Percentiles rank a stretch among this genome's conserved stretches.
phyloP scores from a whole-genome alignment of 257 asterid species.

The Solanum chiquidenum region DNA sequence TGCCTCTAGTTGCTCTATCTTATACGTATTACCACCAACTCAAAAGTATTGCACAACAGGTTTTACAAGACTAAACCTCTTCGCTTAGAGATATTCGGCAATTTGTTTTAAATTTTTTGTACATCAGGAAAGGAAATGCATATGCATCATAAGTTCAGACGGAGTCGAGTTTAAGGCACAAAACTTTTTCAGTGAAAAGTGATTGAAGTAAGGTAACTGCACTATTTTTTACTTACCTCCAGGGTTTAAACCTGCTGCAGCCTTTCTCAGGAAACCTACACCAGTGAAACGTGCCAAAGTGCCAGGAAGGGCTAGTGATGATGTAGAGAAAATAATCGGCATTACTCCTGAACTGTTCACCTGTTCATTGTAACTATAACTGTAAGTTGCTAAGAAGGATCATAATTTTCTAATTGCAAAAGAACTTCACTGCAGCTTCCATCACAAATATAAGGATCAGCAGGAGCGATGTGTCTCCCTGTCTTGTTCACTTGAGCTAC shows the following conservation, averaged over 20 bases:
- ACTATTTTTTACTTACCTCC: constrained; percentile 52
- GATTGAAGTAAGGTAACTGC: not conserved
- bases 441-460: not conserved
- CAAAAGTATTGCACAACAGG: not conserved
- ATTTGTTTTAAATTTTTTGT: not conserved
- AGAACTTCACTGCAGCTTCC: not conserved
- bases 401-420: not conserved
- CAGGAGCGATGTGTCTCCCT: not conserved
- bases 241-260: constrained; percentile 77
- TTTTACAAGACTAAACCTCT: not conserved
- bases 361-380: constrained; percentile 24
- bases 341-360: constrained; percentile 97
- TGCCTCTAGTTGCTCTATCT: not conserved
- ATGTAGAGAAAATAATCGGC: constrained; percentile 98
- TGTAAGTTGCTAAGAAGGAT: not conserved
- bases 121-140: not conserved
- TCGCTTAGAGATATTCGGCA: not conserved
- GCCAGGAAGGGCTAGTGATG: constrained; percentile 92
- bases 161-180: not conserved
- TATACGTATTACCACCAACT: not conserved
- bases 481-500: not conserved
- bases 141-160: not conserved
- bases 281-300: constrained; percentile 97
- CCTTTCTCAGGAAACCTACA: constrained; percentile 53
- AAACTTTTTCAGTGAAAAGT: not conserved